Evolutionary conservation across 139 green algal species (phyloP).

Genomic region (Chlorella sorokiniana): DNA sequence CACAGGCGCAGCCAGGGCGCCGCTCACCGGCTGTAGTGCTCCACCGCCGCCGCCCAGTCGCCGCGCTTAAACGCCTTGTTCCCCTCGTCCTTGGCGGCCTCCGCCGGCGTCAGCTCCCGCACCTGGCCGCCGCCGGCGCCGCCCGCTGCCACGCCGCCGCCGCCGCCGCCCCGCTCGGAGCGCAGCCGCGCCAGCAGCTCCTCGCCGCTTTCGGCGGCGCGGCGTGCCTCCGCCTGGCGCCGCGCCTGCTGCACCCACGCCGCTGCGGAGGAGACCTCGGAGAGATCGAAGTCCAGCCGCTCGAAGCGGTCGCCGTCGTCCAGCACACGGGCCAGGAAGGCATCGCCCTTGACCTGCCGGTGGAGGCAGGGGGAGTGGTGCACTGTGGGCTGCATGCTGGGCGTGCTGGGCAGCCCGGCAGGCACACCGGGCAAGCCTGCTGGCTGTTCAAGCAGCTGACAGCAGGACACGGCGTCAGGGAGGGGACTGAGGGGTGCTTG

Average conservation of each 20-base stretch:
- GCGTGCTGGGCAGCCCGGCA: no score
- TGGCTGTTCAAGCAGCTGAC: no score
- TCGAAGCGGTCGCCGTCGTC: conserved; percentile 88
- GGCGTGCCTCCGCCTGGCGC: conserved; percentile 40
- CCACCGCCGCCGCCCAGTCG: conserved; percentile 60
- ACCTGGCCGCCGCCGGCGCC: not conserved
- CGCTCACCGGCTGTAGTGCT: conserved; percentile 19
- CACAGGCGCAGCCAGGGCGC: no score
- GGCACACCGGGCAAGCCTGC: no score
- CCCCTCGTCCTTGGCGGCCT: conserved; percentile 70
- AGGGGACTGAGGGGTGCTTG: not conserved
- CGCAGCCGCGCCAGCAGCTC: not conserved
- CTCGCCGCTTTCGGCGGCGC: conserved; percentile 2
- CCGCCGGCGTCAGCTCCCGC: conserved; percentile 54
- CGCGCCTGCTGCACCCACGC: conserved; percentile 65
- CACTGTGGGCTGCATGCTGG: not conserved
- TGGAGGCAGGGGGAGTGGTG: not conserved
- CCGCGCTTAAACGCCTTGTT: conserved; percentile 80
- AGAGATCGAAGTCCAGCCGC: conserved; percentile 68
- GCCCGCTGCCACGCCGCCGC: not conserved
- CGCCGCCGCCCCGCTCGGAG: not conserved
- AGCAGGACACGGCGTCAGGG: no score
- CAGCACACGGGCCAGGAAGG: conserved; percentile 79
- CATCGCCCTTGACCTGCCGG: conserved; percentile 85
- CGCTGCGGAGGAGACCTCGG: conserved; percentile 68